Conservation (phyloP, 495 filamentous ascomycete species). For the Rostrohypoxylon terebratum region DNA sequence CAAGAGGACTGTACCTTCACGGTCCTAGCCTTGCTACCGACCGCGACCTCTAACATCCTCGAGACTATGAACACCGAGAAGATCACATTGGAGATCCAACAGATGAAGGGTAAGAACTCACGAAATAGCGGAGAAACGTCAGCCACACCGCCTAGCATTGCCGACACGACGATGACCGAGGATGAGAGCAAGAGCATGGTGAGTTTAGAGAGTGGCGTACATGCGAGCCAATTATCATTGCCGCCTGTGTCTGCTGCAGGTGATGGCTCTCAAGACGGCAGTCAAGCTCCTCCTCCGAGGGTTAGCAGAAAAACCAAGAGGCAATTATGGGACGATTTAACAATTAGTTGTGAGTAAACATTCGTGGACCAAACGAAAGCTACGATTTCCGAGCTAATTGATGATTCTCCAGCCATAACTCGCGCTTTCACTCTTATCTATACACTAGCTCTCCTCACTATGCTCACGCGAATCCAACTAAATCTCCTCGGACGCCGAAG, state of each 20-base stretch:
- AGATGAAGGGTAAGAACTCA: conserved; percentile 84
- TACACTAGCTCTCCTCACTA: conserved; percentile 84
- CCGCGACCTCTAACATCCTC: conserved; percentile 87
- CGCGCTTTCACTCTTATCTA: conserved; percentile 92
- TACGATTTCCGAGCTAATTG: conserved; percentile 39
- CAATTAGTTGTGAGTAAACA: conserved; percentile 81
- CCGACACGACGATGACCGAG: conserved; percentile 67
- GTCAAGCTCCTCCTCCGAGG: conserved; percentile 55
- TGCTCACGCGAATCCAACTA: conserved; percentile 95
- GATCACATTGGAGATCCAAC: conserved; percentile 89
- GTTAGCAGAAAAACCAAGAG: conserved; percentile 81
- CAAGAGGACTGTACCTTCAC: conserved; percentile 98
- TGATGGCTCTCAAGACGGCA: conserved; percentile 55
- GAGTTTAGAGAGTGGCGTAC: conserved; percentile 81
- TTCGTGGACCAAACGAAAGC: not conserved
- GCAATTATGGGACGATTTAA: conserved; percentile 97
- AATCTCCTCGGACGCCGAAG: conserved; percentile 95
- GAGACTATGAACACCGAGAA: conserved; percentile 89
- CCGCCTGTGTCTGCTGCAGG: conserved; percentile 48
- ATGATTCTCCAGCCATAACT: conserved; percentile 80
- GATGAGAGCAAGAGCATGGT: conserved; percentile 83
- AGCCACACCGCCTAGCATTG: conserved; percentile 75
- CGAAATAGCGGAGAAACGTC: conserved; percentile 73
- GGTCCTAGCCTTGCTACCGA: conserved; percentile 94
- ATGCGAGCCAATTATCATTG: conserved; percentile 78